Evolutionary conservation across 805 yeast species (phyloP), one percentile per base, ranked within the genome.

Genomic region (Zygoascus biomembranicola): DNA sequence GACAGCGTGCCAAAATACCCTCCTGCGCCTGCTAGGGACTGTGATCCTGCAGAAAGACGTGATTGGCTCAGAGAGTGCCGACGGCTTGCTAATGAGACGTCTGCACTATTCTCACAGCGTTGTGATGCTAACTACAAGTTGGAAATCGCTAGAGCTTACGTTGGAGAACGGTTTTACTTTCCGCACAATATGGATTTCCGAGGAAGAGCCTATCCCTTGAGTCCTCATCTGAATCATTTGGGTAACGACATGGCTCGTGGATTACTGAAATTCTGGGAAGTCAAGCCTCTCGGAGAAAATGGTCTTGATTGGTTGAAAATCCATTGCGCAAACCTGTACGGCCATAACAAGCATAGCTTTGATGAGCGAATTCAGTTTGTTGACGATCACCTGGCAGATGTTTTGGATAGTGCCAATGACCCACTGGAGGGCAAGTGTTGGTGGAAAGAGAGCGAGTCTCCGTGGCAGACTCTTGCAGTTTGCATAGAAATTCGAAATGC

Each of bases 71-170:
- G 81, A 28, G 68, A 73, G 49, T 80, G 87, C 54, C 82, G 81
- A 53, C 75, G 73, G 39, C 61, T 79, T 8, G 75, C 82, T 19
- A 79, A 81, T 58, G 83, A 80, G 44, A 82, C 82, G 56, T 79
- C 86, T 10, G 74, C 84, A 20, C 75, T 78, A 57, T 81, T 94
- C 68, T 90, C 98, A 0, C 86, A 84, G 66, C 80, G 99, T 68
- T 94, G 99, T 72, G 97, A 90, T 69, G 77, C 87, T 57, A 92
- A 94, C 67, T 94, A 94, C 68, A 94, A 89, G 67, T 71, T 94
- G 51, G 99, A 94, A 68, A 89, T 94, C 65, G 98, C 99, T 0
- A 78, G 98, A 59, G 97, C 96, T 0, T 89, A 85, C 69, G 70
- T 85, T 26, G 85, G 85, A 2, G 86, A 81, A 57, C 66, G 73